Percentiles rank a stretch among this genome's conserved stretches.
These are phyloP conservation scores for Forsythia suspensa DNA, from an alignment of 257 asterid genomes.

Conservation along the genomic window DNA sequence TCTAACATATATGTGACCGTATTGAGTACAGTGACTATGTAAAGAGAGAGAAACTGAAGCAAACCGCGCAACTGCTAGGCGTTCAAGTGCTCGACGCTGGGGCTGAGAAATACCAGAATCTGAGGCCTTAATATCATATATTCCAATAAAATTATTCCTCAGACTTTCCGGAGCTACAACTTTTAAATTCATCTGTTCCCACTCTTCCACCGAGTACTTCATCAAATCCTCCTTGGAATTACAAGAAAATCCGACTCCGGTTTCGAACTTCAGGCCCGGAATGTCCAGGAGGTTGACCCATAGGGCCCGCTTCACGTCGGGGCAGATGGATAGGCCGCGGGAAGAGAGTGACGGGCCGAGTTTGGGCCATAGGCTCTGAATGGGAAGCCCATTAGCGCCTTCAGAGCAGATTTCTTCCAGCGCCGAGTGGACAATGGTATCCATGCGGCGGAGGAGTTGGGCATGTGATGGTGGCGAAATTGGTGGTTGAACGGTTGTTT, in stretches of 20 bases:
- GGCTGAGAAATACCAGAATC: constrained; percentile 40
- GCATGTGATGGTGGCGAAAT: constrained; percentile 18
- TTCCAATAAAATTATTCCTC: constrained; percentile 73
- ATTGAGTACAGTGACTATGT: background rate
- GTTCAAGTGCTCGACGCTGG: constrained; percentile 65
- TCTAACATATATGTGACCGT: background rate
- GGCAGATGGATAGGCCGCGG: constrained; percentile 55
- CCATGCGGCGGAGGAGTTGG: constrained; percentile 50
- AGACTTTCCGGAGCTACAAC: constrained; percentile 66
- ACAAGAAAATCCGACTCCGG: constrained; percentile 26
- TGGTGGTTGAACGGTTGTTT: constrained; percentile 27
- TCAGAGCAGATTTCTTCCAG: constrained; percentile 77
- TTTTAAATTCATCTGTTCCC: constrained; percentile 55
- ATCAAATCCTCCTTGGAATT: constrained; percentile 29
- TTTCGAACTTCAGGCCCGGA: constrained; percentile 60
- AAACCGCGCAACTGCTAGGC: constrained; percentile 82
- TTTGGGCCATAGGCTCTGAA: constrained; percentile 65
- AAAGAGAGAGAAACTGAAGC: background rate
- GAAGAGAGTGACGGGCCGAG: constrained; percentile 45
- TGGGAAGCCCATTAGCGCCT: constrained; percentile 57
- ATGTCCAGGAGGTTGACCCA: constrained; percentile 71
- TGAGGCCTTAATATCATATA: constrained; percentile 60
- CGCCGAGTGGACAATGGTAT: constrained; percentile 62
- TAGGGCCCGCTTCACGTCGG: constrained; percentile 60
- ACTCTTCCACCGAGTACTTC: constrained; percentile 45